A percentile compares a stretch with the other conserved stretches of the same genome.
These are phyloP conservation scores for Solanum peruvianum DNA, from an alignment of 257 asterid genomes.

Conservation along the genomic window DNA sequence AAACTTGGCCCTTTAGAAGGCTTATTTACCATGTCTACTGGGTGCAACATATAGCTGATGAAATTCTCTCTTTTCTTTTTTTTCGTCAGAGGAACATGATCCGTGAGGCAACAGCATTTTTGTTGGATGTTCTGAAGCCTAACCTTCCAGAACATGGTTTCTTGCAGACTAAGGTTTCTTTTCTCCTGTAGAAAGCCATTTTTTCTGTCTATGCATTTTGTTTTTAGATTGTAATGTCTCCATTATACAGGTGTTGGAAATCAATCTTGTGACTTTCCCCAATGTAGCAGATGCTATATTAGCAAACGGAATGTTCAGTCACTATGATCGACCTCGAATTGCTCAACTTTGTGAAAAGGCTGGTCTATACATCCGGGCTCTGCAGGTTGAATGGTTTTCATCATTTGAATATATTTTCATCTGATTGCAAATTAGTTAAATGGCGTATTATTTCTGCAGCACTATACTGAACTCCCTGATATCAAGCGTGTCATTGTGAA, in stretches of 20 bases:
- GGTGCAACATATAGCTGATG: background rate
- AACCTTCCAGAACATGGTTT: slow-evolving; percentile 89
- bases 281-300: slow-evolving; percentile 98
- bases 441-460: slow-evolving; percentile 40
- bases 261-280: slow-evolving; percentile 90
- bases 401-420: background rate
- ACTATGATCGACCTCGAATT: slow-evolving; percentile 89
- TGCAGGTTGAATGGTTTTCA: slow-evolving; percentile 44
- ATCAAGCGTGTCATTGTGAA: slow-evolving; percentile 97
- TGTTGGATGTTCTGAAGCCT: slow-evolving; percentile 97
- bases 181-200: background rate
- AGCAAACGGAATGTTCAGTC: slow-evolving; percentile 99
- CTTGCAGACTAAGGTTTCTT: slow-evolving; percentile 90
- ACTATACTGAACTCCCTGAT: slow-evolving; percentile 88
- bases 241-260: slow-evolving; percentile 73
- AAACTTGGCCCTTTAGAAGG: background rate
- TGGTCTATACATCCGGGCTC: slow-evolving; percentile 88
- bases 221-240: slow-evolving; percentile 7
- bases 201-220: background rate
- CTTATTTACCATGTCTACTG: background rate
- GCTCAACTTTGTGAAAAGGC: slow-evolving; percentile 98
- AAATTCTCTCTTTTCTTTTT: background rate
- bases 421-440: background rate
- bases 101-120: slow-evolving; percentile 97
- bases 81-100: slow-evolving; percentile 78